Conservation (phyloP, 805 yeast genomes). For the Teunomyces atbi region DNA sequence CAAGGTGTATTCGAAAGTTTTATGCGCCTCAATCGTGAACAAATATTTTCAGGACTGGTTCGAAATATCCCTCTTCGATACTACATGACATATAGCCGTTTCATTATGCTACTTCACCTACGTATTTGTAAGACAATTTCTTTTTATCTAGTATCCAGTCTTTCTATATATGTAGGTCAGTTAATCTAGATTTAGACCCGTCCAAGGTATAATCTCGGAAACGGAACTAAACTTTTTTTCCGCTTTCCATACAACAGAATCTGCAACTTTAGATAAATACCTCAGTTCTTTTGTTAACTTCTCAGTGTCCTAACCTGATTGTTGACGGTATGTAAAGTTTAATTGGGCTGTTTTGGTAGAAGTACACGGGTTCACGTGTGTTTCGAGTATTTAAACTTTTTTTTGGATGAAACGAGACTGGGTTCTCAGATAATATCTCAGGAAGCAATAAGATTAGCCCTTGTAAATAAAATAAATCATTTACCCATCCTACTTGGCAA, state of each 20-base stretch:
- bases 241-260: not conserved
- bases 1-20: not conserved
- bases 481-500: conserved; percentile 1
- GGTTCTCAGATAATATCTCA: conserved; percentile 2
- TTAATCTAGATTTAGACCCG: not conserved
- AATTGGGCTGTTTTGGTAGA: not conserved
- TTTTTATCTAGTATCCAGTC: not conserved
- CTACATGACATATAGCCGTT: conserved; percentile 1
- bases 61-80: not conserved
- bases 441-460: not conserved
- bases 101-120: not conserved
- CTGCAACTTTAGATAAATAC: not conserved
- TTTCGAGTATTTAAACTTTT: not conserved
- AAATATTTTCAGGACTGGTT: conserved; percentile 1
- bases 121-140: not conserved
- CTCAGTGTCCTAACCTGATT: not conserved
- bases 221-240: conserved; percentile 3
- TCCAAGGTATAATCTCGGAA: not conserved
- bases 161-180: not conserved
- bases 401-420: not conserved
- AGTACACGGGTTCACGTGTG: not conserved
- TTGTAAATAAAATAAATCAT: not conserved
- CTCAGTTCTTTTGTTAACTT: not conserved
- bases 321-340: conserved; percentile 1
- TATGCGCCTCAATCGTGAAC: conserved; percentile 3